Evolutionary conservation across 1,284 basidiomycete genomes (phyloP), one percentile per base, ranked within the genome.

Genomic region (Leccinum griseonigrum): DNA sequence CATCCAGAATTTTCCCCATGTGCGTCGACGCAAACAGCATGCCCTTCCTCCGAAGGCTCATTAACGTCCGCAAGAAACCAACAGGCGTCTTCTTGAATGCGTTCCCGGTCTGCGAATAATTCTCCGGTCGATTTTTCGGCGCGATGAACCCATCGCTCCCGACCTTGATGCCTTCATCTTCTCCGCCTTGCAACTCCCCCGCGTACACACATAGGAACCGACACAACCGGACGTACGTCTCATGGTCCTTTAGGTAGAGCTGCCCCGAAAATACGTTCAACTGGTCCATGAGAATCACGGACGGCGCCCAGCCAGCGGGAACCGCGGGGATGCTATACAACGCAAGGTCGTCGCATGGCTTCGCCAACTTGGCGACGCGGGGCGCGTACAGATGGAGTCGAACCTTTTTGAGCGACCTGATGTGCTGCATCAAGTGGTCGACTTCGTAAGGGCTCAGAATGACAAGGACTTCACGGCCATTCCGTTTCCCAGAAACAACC

Each of bases 361-460:
- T 66, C 75, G 78, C 80, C 3, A 64, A 67, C 48, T 74, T 67
- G 11, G 68, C 70, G n/a, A 75, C 68, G 2, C 79, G 71, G 1
- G 82, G 77, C 0, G 79, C 66, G 63, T 82, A 85, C 1, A 78
- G 36, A 60, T 84, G 81, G 4, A 85, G 71, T 56, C 68, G 70
- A 4, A 81, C 77, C 1, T 56, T 51, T 7, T 60, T 60, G 65
- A 74, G 76, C 22, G 57, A 57, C 50, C 72, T 75, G 56, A 83
- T 80, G 1, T 61, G 28, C 0, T 75, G 75, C 3, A 84, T 68
- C 29, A 84, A 70, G 48, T 62, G 58, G 54, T 83, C 75, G 48
- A 67, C 79, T 61, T 85, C 83, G 57, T 68, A 75, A 0, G 83
- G 81, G 62, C 83, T 84, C 56, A 83, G 56, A 16, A 78, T 63